Base-by-base conservation (phyloP, 352 stramenopile species). In the Phytophthora idaei region DNA sequence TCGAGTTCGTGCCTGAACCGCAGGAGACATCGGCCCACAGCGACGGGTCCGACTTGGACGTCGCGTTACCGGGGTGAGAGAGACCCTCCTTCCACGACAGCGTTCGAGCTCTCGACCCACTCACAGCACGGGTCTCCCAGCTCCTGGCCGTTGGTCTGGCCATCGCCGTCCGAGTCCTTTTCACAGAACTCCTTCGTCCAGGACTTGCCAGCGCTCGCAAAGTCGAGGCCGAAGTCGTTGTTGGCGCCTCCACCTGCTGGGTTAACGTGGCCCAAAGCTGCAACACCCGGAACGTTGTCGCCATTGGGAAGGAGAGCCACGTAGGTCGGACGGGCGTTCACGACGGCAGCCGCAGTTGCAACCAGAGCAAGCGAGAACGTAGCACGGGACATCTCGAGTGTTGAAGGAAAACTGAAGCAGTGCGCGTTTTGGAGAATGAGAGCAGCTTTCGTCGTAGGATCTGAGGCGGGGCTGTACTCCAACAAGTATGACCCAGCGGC, bases 131-230 rank as follows among this genome's bases (percentile, higher is more conserved):
- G 87, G 61, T 96, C 89, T 10, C 89, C 86, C 1, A 96, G 75
- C 64, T 97, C 89, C 63, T 94, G 68, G 31, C 89, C 89, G 68
- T 97, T 95, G 21, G 85, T 94, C 17, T 85, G 74, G 0, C 88
- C 89, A 61, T 97, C 89, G 8, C 81, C 78, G 52, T 97, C 89
- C 51, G 74, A 90, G 66, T 97, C 89, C 12, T 75, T 50, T 48
- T 91, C n/a, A 57, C 86, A 94, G n/a, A 93, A 74, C 17, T 63
- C 61, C 8, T 52, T 62, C 12, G 77, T 80, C 77, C 79, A 87
- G 25, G 28, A 36, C 5, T 61, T 51, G 14, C 17, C 57, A 42
- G 45, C 57, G 8, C 34, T 56, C 4, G 28, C 50, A n/a, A 71
- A 71, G 41, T 71, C 50, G 11, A 53, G 48, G n/a, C 63, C 63